Conservation (phyloP, 805 yeast species). For the Yarrowia sp. region DNA sequence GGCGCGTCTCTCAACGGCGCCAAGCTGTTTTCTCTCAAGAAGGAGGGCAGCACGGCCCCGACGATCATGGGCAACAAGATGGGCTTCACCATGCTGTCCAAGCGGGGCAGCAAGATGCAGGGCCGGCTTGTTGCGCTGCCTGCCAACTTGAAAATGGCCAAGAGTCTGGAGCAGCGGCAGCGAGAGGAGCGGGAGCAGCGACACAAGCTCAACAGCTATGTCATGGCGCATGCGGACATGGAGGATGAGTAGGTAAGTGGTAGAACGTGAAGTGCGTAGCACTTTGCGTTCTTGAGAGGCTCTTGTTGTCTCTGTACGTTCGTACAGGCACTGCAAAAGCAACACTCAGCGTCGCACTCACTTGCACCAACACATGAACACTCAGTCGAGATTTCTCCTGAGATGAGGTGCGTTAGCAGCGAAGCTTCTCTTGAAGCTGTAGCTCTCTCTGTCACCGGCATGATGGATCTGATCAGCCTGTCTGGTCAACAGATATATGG, state of each 20-base stretch:
- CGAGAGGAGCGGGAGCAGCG: constrained; percentile 52
- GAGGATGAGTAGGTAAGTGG: not conserved
- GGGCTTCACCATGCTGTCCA: constrained; percentile 56
- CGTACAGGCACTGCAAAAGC: no score
- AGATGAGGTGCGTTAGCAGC: no score
- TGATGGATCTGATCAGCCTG: no score
- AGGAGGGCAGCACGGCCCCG: not conserved
- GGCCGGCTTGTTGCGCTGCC: constrained; percentile 53
- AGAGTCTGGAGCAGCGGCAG: constrained; percentile 51
- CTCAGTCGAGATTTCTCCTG: no score
- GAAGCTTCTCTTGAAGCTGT: no score
- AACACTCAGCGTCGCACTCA: no score
- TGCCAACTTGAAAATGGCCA: constrained; percentile 52
- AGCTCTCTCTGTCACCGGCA: no score
- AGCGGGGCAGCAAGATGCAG: constrained; percentile 49
- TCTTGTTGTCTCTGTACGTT: no score
- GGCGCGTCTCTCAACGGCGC: constrained; percentile 21
- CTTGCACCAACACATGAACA: no score
- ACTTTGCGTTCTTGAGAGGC: no score
- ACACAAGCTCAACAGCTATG: constrained; percentile 44
- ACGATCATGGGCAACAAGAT: constrained; percentile 34
- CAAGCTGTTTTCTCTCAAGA: constrained; percentile 13
- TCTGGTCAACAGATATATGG: no score
- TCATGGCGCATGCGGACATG: constrained; percentile 27
- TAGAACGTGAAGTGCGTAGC: no score